Base-by-base conservation (phyloP, 306 rosid species). In the Aeschynomene evenia region DNA sequence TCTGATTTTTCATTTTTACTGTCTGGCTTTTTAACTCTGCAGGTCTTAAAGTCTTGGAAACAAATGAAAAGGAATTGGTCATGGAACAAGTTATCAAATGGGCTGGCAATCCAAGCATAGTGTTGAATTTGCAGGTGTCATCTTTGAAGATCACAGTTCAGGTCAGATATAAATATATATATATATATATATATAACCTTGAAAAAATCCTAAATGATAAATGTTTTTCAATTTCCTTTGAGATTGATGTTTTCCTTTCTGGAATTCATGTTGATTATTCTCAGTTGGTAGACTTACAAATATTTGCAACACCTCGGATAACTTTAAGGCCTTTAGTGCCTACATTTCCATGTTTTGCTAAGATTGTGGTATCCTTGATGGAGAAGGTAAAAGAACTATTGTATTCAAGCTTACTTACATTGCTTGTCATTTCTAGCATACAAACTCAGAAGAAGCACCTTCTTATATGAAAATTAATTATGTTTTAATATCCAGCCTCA, bases 261-360 rank as follows among this genome's bases (percentile, higher is more conserved):
- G 72, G 57, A 80, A 76, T 71, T 85, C 55, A 70, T 45, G 74
- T 23, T 80, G 60, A 36, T 76, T 66, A 54, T 82, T 83, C 49
- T 80, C 94, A 93, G 98, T 73, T 88, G 75, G 84, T 86, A 63
- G 98, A 93, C 81, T 43, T 93, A 28, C 97, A 90, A 84, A 24
- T 93, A 64, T 93, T 88, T 89, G 89, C 80, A 0, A 12, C 84
- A 18, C 90, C 86, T 0, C 84, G 97, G 74, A 46, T 90, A 63
- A 63, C 87, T 78, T 72, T 93, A 74, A 90, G 87, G 77, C 97
- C 98, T 79, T 83, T 93, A 29, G 97, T 90, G 48, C 90, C 98
- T n/a, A 81, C 89, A n/a, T 79, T 93, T 75, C 98, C 98, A 4
- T 93, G 98, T 78, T 93, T 93, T 49, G 86, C 89, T 31, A 90